Base-by-base conservation (phyloP, 176 grass and related monocot genomes). In the Metroxylon sagu region DNA sequence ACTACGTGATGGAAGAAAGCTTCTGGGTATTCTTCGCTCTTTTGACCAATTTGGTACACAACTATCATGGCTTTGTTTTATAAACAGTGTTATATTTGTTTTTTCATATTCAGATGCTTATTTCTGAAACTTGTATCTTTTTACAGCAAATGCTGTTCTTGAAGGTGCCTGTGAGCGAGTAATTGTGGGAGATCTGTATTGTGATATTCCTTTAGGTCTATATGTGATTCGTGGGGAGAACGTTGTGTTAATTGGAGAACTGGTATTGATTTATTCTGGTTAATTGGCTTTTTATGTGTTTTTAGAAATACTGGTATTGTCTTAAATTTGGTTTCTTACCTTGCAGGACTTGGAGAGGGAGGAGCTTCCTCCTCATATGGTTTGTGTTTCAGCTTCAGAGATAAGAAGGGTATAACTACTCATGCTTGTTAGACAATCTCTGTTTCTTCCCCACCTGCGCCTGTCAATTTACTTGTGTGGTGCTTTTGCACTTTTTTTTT, bases 171-270 rank as follows among this genome's bases (percentile, higher is more conserved):
- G 87, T 53, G 93, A 97, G 63, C 65, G 87, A 80, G 93, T 92
- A 69, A 97, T 97, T 80, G 93, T 92, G 56, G 93, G 93, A 27
- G 87, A 97, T 70, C 52, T 88, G 18, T 91, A 91, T 71, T 91
- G 77, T 70, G 87, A 97, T 80, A 86, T 91, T 52, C 92, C 92
- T 65, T 80, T 91, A 64, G 92, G 92, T 67, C 73, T 91, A 17
- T 97, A 97, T 25, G 94, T 99, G 53, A 99, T 99, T 31, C 84
- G 94, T 5, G 94, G 94, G 68, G 94, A 99, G 65, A 97, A 97
- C 60, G 92, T 97, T 61, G 87, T 97, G 59, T 87, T 97, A 62
- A 97, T 97, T 17, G 87, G 92, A 77, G 92, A 97, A 91, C 68
- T 91, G 92, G 92, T 97, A 88, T 76, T 49, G 17, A 66, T n/a